Base-by-base conservation (phyloP, 75 land plant species). In the Adiantum capillusveneris region DNA sequence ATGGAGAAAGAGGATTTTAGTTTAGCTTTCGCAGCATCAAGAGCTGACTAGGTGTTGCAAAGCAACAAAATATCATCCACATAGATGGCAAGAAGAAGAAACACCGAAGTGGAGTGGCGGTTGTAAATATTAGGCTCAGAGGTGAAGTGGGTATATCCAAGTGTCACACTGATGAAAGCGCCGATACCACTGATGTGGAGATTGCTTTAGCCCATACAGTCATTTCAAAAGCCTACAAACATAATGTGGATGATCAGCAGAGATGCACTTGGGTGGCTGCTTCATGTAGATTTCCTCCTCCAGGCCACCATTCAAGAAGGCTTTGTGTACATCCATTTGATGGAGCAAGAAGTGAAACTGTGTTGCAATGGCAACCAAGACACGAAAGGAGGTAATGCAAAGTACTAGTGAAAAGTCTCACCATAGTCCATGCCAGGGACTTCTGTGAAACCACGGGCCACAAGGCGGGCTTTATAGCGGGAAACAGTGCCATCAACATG, bases 291-390 rank as follows among this genome's bases (percentile, higher is more conserved):
- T 67, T 42, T 37, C 56, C 58, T 67, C 56, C 0, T 58, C 49
- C 17, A 71, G 41, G 28, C 57, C 20, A 22, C 74, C 49, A 52
- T 58, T 27, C 11, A 67, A 56, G 20, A 74, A 74, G 0, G 66
- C 29, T 17, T 61, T 62, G 20, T 58, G 34, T 0, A 75, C 67
- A 68, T 64, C 71, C 62, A 63, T 68, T 64, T 68, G 62, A 36
- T 68, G 68, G 11, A 72, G 12, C 14, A 29, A 49, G 0, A 53
- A 26, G 25, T 26, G 2, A 14, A 53, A 25, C 25, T 53, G 27
- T 20, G 31, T 21, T 24, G 45, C 61, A 0, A 67, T 25, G 6
- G 60, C 60, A 16, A 62, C 0, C 2, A 48, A 1, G 0, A 67
- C 17, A 6, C 58, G 59, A 37, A 63, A 36, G 0, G 51, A 59